Percentiles rank a stretch among this genome's conserved stretches.
These are phyloP conservation scores for Piper longum DNA, from an alignment of 164 flowering plant species.

Conservation along the genomic window DNA sequence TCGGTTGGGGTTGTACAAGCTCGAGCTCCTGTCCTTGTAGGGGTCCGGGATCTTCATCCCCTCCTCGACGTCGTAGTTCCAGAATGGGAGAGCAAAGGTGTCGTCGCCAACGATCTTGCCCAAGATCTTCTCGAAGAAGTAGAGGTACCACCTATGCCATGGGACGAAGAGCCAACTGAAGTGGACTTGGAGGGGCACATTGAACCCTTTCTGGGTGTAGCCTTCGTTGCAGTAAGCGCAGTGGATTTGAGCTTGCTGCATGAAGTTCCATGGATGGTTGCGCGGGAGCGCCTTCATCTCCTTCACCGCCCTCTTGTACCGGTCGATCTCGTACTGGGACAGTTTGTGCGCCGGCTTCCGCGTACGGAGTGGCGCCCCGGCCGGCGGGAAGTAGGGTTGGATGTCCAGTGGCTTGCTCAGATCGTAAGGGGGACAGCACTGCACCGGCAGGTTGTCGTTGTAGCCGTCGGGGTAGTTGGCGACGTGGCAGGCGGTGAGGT, in stretches of 20 bases:
- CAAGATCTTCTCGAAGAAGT: too few species aligned
- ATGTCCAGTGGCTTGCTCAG: neutral
- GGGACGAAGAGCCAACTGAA: slow-evolving; percentile 10
- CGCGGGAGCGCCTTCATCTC: neutral
- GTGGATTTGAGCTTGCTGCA: slow-evolving; percentile 5
- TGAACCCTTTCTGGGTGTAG: slow-evolving; percentile 1
- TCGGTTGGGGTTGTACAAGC: slow-evolving; percentile 4
- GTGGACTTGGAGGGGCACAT: slow-evolving; percentile 7
- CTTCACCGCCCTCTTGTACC: slow-evolving; percentile 1
- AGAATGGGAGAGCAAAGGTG: slow-evolving; percentile 5
- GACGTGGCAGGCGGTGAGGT: neutral
- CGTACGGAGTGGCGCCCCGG: neutral
- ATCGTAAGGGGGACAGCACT: slow-evolving; percentile 6
- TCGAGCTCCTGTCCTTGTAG: slow-evolving; percentile 1
- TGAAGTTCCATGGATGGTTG: slow-evolving; percentile 3
- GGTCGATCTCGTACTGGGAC: neutral
- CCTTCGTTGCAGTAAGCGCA: slow-evolving; percentile 9
- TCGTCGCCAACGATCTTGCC: slow-evolving; percentile 3
- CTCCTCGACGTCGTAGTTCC: slow-evolving; percentile 2
- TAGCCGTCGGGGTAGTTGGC: slow-evolving; percentile 1
- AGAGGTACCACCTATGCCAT: slow-evolving; percentile 6
- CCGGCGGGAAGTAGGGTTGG: neutral
- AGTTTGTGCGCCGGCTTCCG: slow-evolving; percentile 3
- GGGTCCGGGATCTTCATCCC: slow-evolving; percentile 6
- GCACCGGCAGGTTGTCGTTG: neutral